Evolutionary conservation across 148 eudicot genomes (phyloP), one percentile per base, ranked within the genome.

Genomic region (Agrostemma githago): DNA sequence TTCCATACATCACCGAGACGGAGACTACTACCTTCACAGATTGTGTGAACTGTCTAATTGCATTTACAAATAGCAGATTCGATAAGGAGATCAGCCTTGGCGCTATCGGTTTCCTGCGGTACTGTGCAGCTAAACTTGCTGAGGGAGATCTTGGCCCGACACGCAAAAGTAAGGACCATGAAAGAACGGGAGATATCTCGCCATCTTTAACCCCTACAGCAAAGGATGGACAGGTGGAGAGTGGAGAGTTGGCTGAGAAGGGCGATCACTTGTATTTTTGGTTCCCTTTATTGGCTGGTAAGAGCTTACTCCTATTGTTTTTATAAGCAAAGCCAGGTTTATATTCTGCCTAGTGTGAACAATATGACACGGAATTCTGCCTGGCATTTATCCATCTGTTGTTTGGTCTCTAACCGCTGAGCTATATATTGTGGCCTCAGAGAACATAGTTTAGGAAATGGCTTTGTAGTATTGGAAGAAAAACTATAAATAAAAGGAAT

Each of bases 241-340:
- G 83, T 38, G 91, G 84, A 42, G 92, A 85, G 66, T 54, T 84
- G 81, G 78, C 80, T 38, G 95, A 85, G 62, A 96, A 87, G 82
- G 99, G 85, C 61, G 96, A 90, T 80, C 95, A 96, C 72, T 87
- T 96, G 21, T 89, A 92, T 80, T 89, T 90, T 72, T 96, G 99
- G 99, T 96, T 96, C 78, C 99, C 99, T 17, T 82, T 96, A 81
- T 82, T 96, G 80, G 99, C 99, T 77, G 99, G 97, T 96, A 86
- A 89, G 86, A 64, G 75, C 40, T 34, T 6, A 74, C 71, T 41
- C 74, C 56, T 59, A 51, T 39, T 10, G 12, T 8, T 61, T n/a
- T 34, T 63, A 66, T 42, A 69, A 38, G 5, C 60, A 6, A 21
- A 8, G 16, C 56, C n/a, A 12, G 26, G 3, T 10, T 14, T 70